Conservation (phyloP, 306 rosid genomes). For the Castanopsis chinensis region DNA sequence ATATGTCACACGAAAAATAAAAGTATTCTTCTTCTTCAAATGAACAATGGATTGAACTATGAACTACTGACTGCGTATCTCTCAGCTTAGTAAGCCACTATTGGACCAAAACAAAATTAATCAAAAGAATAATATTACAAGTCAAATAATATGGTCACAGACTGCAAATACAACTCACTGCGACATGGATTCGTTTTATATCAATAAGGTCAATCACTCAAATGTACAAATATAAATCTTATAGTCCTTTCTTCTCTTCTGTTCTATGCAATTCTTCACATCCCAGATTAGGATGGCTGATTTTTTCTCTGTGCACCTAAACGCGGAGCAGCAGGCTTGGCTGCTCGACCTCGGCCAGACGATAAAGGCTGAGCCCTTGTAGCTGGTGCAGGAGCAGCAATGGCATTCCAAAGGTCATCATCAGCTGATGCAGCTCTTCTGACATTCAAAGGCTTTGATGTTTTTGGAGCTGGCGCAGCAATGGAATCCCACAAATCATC, state of each 20-base stretch:
- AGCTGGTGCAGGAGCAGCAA: slow-evolving; percentile 93
- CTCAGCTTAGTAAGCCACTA: not conserved
- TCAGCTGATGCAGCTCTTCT: slow-evolving; percentile 43
- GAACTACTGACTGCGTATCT: not conserved
- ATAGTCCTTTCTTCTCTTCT: not conserved
- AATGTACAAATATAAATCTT: slow-evolving; percentile 4
- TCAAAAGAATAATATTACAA: slow-evolving; percentile 30
- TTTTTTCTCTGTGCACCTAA: slow-evolving; percentile 91
- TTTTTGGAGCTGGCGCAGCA: slow-evolving; percentile 88
- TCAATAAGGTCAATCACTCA: slow-evolving; percentile 18
- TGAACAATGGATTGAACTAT: not conserved
- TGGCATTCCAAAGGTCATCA: slow-evolving; percentile 97
- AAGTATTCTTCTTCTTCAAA: no score
- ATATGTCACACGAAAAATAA: no score
- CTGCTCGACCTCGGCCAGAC: slow-evolving; percentile 70
- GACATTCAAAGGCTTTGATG: slow-evolving; percentile 57
- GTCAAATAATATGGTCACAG: slow-evolving; percentile 19
- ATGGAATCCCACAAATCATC: slow-evolving; percentile 92
- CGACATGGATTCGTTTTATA: not conserved
- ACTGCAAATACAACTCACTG: slow-evolving; percentile 15
- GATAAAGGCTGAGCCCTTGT: slow-evolving; percentile 78
- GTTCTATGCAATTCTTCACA: slow-evolving; percentile 35
- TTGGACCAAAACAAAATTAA: not conserved
- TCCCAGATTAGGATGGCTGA: slow-evolving; percentile 71
- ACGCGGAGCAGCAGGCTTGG: slow-evolving; percentile 71